Base-by-base conservation (phyloP, 805 yeast genomes). In the Yamadazyma scolyti region DNA sequence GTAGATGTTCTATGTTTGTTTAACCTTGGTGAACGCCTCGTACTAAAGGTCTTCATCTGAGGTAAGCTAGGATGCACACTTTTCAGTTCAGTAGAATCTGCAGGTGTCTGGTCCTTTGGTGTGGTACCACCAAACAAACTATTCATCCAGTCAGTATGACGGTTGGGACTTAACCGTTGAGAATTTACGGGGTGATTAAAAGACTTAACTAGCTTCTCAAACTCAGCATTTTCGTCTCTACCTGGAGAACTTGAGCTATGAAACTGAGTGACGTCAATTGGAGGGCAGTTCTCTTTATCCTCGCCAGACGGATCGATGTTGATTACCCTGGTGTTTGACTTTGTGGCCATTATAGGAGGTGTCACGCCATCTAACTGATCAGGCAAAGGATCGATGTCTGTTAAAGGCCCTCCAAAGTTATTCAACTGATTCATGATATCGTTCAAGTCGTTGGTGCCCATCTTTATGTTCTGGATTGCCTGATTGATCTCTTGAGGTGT, bases 291-390 rank as follows among this genome's bases (percentile, higher is more conserved):
- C 34, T 53, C 58, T 32, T 53, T 53, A 40, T 57, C 52, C 32
- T 58, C 60, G 12, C 48, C 45, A 30, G 42, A 44, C 11, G 65
- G 75, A 34, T 68, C 73, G n/a, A 74, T 39, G 37, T 71, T 73
- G 27, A 74, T 73, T 14, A 74, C 64, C 23, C 77, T 61, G 3
- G 79, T 74, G 42, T 73, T 74, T 24, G 70, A 52, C 44, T 74
- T 74, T 4, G 73, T 71, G n/a, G 79, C 79, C 53, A 61, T 61
- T 73, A 57, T 68, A 39, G 69, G 70, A 30, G 68, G 73, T 5
- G 69, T 64, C 4, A 48, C 46, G 4, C 63, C 65, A 29, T 43
- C 49, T 15, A 34, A 27, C 9, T 26, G 29, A 20, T 50, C 60
- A 5, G 71, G 71, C 23, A 66, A 42, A 1, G 65, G 63, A 39